A percentile compares a stretch with the other conserved stretches of the same genome.
Conservation (phyloP, 176 grass and related monocot genomes). For the Oryza brachyantha region DNA sequence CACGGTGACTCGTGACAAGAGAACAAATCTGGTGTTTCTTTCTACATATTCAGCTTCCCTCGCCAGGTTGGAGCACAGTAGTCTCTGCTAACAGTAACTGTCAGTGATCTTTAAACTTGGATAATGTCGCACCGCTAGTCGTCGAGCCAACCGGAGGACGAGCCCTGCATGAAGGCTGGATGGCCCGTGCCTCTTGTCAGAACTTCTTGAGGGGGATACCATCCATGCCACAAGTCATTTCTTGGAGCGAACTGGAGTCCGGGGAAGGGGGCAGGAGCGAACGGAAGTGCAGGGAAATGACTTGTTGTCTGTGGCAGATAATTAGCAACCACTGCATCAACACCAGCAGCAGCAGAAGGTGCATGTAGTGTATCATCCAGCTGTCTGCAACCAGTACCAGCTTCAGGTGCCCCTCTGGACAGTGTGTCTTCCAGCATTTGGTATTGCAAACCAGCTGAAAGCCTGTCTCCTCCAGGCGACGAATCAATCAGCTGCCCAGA, state of each 20-base stretch:
- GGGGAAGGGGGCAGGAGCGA: background rate
- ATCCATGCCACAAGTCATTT: slow-evolving; percentile 11
- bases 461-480: background rate
- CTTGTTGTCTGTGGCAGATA: slow-evolving; percentile 10
- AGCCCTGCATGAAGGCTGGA: background rate
- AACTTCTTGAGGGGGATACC: slow-evolving; percentile 12
- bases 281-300: background rate
- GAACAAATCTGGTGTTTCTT: background rate
- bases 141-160: slow-evolving; percentile 12
- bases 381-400: background rate
- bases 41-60: background rate
- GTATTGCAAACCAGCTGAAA: slow-evolving; percentile 1
- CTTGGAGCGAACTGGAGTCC: background rate
- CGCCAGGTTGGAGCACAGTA: background rate
- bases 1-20: background rate
- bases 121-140: slow-evolving; percentile 17
- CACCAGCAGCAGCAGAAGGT: background rate
- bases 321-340: background rate
- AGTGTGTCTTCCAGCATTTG: background rate
- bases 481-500: background rate
- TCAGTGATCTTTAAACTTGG: background rate
- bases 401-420: background rate
- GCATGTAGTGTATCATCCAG: slow-evolving; percentile 8
- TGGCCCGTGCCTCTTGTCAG: background rate
- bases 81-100: background rate